Evolutionary conservation across 208 protist species (phyloP).

Genomic region (Porcisia hertigi): DNA sequence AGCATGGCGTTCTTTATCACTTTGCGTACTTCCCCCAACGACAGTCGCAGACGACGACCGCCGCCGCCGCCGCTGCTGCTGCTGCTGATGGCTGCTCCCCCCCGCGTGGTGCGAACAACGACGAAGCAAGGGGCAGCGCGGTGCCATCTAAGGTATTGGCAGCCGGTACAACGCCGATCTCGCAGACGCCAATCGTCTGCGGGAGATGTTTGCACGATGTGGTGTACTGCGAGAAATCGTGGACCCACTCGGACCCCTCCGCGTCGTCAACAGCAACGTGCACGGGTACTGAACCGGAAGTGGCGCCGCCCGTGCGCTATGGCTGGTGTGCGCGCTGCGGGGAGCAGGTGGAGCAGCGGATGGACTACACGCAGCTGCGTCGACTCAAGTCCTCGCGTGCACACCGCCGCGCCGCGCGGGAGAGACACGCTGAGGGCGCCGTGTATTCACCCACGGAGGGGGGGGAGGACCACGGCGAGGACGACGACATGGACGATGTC

Average conservation of each 20-base stretch:
- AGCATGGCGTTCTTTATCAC: slow-evolving; percentile 62
- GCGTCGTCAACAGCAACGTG: neutral
- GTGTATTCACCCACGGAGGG: neutral
- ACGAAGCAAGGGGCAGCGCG: neutral
- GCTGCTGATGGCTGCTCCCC: neutral
- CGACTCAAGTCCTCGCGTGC: slow-evolving; percentile 18
- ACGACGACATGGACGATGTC: slow-evolving; percentile 10
- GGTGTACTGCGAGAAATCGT: slow-evolving; percentile 27
- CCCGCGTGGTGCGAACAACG: neutral
- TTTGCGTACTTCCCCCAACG: slow-evolving; percentile 43
- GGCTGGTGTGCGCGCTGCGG: slow-evolving; percentile 37
- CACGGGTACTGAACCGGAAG: slow-evolving; percentile 10
- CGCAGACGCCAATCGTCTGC: slow-evolving; percentile 17
- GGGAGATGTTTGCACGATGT: slow-evolving; percentile 33
- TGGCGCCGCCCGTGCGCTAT: slow-evolving; percentile 23
- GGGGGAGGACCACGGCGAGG: too few species aligned
- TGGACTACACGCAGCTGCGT: slow-evolving; percentile 35
- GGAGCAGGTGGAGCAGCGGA: slow-evolving; percentile 25
- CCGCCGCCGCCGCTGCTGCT: neutral
- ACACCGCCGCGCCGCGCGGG: slow-evolving; percentile 8
- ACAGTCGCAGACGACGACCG: neutral
- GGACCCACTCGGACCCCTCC: neutral
- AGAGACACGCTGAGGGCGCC: neutral
- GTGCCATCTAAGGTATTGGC: neutral
- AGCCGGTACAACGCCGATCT: neutral